Conservation (phyloP, 2,329 filamentous ascomycete species). For the Diaporthe citriasiana region DNA sequence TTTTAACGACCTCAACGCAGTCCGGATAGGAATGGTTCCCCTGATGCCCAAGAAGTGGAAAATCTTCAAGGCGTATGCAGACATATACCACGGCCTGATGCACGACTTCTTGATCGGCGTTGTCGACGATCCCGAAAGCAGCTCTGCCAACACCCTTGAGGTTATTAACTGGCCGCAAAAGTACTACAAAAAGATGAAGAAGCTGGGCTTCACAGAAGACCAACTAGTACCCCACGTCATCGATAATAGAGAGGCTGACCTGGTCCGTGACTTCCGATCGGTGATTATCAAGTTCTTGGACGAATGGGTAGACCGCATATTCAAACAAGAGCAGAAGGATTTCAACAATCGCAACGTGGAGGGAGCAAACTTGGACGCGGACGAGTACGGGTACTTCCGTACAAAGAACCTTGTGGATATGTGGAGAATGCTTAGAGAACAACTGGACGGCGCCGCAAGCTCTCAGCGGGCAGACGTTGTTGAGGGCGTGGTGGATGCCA, state of each 20-base stretch:
- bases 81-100: constrained; percentile 95
- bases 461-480: constrained; percentile 91
- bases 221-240: constrained; percentile 89
- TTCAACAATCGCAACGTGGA: constrained; percentile 84
- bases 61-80: constrained; percentile 89
- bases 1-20: constrained; percentile 97
- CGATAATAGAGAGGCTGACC: constrained; percentile 89
- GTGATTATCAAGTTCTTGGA: constrained; percentile 96
- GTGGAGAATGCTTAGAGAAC: constrained; percentile 97
- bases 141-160: constrained; percentile 87
- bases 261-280: constrained; percentile 93
- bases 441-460: constrained; percentile 86
- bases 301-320: constrained; percentile 97
- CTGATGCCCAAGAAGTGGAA: constrained; percentile 98
- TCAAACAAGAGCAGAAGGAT: constrained; percentile 82
- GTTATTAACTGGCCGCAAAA: constrained; percentile 96
- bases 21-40: constrained; percentile 90
- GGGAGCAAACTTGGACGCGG: constrained; percentile 82
- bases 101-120: constrained; percentile 89
- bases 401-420: constrained; percentile 93
- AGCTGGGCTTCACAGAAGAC: constrained; percentile 83
- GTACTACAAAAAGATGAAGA: constrained; percentile 96
- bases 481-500: constrained; percentile 95
- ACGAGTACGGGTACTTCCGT: constrained; percentile 91
- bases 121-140: constrained; percentile 87